Evolutionary conservation across 257 asterid genomes (phyloP), one percentile per base, ranked within the genome.

Genomic region (Scutellaria baicalensis): DNA sequence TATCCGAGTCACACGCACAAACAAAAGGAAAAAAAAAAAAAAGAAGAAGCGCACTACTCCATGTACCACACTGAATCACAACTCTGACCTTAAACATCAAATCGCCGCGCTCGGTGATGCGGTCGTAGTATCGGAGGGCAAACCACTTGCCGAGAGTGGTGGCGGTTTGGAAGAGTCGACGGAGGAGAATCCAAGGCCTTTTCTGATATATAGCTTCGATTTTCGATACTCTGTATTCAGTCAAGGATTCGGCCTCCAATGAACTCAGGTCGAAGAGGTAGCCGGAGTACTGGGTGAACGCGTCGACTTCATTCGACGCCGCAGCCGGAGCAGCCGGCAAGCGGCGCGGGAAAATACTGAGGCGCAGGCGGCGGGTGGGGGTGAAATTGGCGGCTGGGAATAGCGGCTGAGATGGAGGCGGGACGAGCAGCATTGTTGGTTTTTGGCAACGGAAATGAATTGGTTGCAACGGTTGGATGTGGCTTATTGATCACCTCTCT

Each of bases 141-240:
- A 89, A 89, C 98, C 98, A 93, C 78, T 85, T 88, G 78, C 98
- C 96, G 14, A 93, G 85, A 23, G 94, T 88, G 59, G 87, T 74
- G 48, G 87, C 89, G 18, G 80, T 83, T 74, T 93, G 98, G 55
- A 93, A 77, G 52, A 93, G 76, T 12, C 98, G 85, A 42, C 97
- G 95, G 59, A 90, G 66, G 42, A 93, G 83, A 76, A 93, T 68
- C 39, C 86, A 39, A 52, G 98, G 98, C 82, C 86, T 93, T 76
- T 77, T 90, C 89, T 73, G 82, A 78, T 90, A 93, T 66, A 87
- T 75, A 27, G 76, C 82, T 3, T 75, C 69, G 42, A 93, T 90
- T 77, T 48, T 88, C 23, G 86, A 78, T 42, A 89, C 52, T 52
- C 79, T 77, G 81, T 88, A 93, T 56, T 88, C 97, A 18, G 83